These are phyloP conservation scores for Scedosporium dehoogii DNA, from an alignment of 2,329 filamentous ascomycete species.

Conservation along the genomic window DNA sequence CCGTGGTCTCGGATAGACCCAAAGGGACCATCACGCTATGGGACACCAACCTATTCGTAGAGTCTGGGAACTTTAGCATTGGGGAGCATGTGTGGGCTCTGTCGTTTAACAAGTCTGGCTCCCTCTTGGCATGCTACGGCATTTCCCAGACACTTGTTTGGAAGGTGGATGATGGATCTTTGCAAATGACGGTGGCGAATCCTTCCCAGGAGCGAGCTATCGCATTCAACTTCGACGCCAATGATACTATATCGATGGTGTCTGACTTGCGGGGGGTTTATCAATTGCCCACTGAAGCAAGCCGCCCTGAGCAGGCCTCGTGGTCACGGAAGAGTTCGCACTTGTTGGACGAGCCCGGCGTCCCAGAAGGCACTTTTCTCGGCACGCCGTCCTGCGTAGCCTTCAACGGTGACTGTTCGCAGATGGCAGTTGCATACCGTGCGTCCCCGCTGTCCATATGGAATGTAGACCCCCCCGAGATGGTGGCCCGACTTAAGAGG, in stretches of 20 bases:
- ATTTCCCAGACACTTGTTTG: not conserved
- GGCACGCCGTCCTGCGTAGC: not conserved
- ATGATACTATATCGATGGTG: not conserved
- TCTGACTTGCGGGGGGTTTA: not conserved
- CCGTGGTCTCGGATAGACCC: not conserved
- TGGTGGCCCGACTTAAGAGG: not conserved
- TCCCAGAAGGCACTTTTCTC: not conserved
- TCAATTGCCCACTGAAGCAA: not conserved
- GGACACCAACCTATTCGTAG: not conserved
- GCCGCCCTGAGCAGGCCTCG: not conserved
- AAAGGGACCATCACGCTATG: not conserved
- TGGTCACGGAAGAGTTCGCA: not conserved
- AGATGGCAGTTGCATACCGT: not conserved
- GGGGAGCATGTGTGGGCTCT: not conserved
- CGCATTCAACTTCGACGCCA: not conserved
- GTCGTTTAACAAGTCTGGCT: not conserved
- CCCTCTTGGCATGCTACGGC: not conserved
- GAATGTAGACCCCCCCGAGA: not conserved
- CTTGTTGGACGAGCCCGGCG: not conserved
- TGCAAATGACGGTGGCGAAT: not conserved
- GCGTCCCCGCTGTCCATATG: not conserved
- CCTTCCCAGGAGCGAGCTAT: not conserved
- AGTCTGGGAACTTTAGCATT: not conserved
- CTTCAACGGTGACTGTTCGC: not conserved
- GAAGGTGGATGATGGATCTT: not conserved